Conservation (phyloP, 805 yeast species). For the Saccharomyces jurei region DNA sequence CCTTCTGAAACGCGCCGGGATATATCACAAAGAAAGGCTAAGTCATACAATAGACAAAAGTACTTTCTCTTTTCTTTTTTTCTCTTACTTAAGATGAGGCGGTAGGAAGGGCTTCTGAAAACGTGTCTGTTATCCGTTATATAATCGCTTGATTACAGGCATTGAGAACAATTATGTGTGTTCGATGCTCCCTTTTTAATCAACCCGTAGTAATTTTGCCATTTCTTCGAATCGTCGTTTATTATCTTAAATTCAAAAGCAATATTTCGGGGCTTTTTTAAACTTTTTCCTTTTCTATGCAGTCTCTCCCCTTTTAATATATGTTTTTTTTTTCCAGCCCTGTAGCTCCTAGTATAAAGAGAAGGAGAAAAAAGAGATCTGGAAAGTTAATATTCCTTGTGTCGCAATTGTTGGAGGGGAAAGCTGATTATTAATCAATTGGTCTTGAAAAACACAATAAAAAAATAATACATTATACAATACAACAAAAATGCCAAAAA, state of each 20-base stretch:
- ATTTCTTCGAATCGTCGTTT: not conserved
- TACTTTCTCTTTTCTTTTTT: not conserved
- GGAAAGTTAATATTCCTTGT: not conserved
- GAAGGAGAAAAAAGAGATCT: not conserved
- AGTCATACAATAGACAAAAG: not conserved
- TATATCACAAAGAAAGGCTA: not conserved
- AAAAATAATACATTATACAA: not conserved
- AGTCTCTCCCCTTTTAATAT: not conserved
- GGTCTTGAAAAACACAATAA: not conserved
- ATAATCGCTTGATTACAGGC: not conserved
- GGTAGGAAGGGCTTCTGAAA: not conserved
- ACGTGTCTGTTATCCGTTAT: not conserved
- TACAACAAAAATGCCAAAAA: conserved; percentile 20
- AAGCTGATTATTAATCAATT: not conserved
- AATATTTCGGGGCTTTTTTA: not conserved
- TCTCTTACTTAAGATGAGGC: not conserved
- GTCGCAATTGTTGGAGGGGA: not conserved
- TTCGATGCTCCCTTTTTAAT: not conserved
- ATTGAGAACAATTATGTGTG: not conserved
- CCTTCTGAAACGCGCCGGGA: not conserved
- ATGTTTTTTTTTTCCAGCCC: not conserved
- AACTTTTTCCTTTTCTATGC: not conserved
- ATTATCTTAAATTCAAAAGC: not conserved
- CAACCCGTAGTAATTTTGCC: not conserved
- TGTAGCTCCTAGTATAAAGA: not conserved